Conservation (phyloP, 83 land plant species). For the Isoetes engelmannii region DNA sequence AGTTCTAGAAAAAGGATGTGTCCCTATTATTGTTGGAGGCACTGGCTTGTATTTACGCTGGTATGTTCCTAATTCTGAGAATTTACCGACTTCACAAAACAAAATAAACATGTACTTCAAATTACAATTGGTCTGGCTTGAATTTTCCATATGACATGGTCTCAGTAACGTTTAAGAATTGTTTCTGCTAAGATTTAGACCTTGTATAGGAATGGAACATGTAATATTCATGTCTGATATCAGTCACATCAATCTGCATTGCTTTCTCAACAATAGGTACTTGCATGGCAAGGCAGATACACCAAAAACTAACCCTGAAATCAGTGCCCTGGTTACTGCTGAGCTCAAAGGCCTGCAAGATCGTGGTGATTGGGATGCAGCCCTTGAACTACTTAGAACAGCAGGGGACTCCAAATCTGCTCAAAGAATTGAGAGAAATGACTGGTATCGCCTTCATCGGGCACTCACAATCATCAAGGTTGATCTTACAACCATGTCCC, state of each 20-base stretch:
- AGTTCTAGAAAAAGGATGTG: conserved; percentile 48
- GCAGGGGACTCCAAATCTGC: conserved; percentile 69
- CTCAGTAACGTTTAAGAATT: no score
- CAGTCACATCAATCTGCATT: no score
- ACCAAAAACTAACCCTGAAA: conserved; percentile 58
- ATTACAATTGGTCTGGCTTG: no score
- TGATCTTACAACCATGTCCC: not conserved
- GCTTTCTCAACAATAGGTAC: conserved; percentile 38
- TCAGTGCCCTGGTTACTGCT: conserved; percentile 41
- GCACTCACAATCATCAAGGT: conserved; percentile 83
- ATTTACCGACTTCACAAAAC: not conserved
- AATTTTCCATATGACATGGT: no score
- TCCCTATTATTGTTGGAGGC: conserved; percentile 88
- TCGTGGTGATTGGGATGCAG: conserved; percentile 73
- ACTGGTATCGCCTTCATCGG: conserved; percentile 84
- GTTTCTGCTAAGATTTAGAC: no score
- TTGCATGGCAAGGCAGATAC: conserved; percentile 83
- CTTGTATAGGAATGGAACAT: no score
- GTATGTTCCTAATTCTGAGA: conserved; percentile 34
- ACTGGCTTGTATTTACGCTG: conserved; percentile 89
- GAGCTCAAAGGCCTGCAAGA: conserved; percentile 44
- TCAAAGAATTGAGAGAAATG: conserved; percentile 47
- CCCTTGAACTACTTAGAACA: conserved; percentile 57
- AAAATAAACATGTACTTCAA: not conserved
- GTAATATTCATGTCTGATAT: no score